A percentile compares a stretch with the other conserved stretches of the same genome.
Conservation (phyloP, 306 rosid species). For the Hippophae rhamnoides region DNA sequence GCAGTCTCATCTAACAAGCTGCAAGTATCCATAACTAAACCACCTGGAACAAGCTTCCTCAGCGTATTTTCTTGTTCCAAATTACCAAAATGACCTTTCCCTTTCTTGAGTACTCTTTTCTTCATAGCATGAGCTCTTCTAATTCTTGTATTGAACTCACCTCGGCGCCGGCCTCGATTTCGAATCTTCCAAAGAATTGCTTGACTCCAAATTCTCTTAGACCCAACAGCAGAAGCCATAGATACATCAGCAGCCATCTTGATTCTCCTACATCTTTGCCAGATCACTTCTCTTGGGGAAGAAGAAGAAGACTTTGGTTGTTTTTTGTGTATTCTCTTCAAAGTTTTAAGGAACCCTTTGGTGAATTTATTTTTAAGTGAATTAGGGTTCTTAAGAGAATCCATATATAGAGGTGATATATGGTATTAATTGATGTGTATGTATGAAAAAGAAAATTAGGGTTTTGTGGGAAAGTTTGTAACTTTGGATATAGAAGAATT, state of each 20-base stretch:
- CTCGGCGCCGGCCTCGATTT: background rate
- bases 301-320: background rate
- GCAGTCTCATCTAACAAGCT: conserved; percentile 33
- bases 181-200: conserved; percentile 21
- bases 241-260: conserved; percentile 24
- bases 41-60: conserved; percentile 33
- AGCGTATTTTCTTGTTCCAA: conserved; percentile 13
- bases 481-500: too few species aligned
- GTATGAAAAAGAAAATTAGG: background rate
- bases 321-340: conserved; percentile 8
- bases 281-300: conserved; percentile 16
- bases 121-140: background rate
- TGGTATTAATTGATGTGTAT: background rate
- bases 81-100: background rate
- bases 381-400: background rate
- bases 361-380: background rate
- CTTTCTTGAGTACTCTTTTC: conserved; percentile 1
- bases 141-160: background rate
- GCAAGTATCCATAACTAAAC: conserved; percentile 24
- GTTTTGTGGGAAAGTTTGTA: background rate
- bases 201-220: conserved; percentile 24
- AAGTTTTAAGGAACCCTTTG: background rate
- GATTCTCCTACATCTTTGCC: conserved; percentile 10
- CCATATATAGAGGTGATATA: background rate
- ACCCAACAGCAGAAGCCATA: conserved; percentile 28